Percentiles rank a stretch among this genome's conserved stretches.
These are phyloP conservation scores for Candolleomyces aberdarensis DNA, from an alignment of 768 basidiomycete genomes.

Conservation along the genomic window DNA sequence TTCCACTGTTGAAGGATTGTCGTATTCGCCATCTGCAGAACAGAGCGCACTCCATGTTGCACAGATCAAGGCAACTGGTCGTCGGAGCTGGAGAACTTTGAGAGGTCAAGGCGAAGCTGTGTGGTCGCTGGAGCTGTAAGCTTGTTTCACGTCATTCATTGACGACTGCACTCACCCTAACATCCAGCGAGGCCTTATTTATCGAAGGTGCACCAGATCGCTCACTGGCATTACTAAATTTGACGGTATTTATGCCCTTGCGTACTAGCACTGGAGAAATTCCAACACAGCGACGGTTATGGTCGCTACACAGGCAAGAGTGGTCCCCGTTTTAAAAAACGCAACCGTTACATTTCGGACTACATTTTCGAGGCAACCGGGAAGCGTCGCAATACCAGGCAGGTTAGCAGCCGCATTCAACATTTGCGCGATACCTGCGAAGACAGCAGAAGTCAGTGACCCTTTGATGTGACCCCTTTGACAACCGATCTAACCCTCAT, in stretches of 20 bases:
- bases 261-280: slow-evolving; percentile 62
- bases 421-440: slow-evolving; percentile 70
- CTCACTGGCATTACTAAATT: background rate
- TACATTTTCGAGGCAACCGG: slow-evolving; percentile 65
- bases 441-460: slow-evolving; percentile 33
- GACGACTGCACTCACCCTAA: background rate
- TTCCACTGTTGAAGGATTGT: slow-evolving; percentile 39
- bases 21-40: slow-evolving; percentile 35
- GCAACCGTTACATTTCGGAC: slow-evolving; percentile 76
- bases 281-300: slow-evolving; percentile 48
- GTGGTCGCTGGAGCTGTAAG: slow-evolving; percentile 66
- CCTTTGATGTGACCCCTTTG: background rate
- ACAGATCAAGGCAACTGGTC: slow-evolving; percentile 56
- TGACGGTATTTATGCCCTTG: too few species aligned
- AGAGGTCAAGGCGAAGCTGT: slow-evolving; percentile 66
- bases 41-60: slow-evolving; percentile 47
- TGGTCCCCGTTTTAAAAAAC: slow-evolving; percentile 69
- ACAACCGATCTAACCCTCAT: background rate
- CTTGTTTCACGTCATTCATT: background rate
- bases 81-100: slow-evolving; percentile 71
- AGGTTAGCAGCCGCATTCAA: slow-evolving; percentile 76
- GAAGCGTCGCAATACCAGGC: slow-evolving; percentile 67
- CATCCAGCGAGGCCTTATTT: slow-evolving; percentile 53
- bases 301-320: slow-evolving; percentile 58
- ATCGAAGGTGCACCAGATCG: slow-evolving; percentile 56